Evolutionary conservation across 176 grass and related monocot genomes (phyloP).

Genomic region (Rhynchospora breviuscula): DNA sequence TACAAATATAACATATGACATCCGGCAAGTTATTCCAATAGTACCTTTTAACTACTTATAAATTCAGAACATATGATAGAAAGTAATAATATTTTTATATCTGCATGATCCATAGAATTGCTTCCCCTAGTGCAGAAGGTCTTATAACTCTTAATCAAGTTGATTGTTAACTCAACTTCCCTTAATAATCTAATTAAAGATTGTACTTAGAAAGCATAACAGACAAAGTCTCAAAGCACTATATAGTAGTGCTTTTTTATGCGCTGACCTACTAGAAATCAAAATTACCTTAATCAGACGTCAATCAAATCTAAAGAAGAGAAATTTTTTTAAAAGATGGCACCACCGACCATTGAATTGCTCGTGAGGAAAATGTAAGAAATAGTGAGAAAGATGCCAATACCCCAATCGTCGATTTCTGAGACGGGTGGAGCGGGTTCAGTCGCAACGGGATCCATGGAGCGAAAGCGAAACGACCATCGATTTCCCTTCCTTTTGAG

Average conservation of each 20-base stretch:
- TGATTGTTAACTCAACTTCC: background rate
- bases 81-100: background rate
- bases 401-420: slow-evolving; percentile 70
- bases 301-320: background rate
- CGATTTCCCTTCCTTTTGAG: slow-evolving; percentile 43
- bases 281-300: background rate
- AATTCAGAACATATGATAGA: background rate
- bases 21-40: background rate
- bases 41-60: background rate
- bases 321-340: background rate
- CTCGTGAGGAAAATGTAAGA: background rate
- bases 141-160: background rate
- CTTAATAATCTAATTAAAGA: background rate
- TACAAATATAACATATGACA: background rate
- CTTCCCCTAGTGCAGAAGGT: background rate
- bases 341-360: background rate
- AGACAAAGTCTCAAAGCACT: background rate
- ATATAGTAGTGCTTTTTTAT: background rate
- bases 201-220: background rate
- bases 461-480: slow-evolving; percentile 59
- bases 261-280: background rate
- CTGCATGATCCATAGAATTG: background rate
- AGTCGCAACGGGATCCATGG: slow-evolving; percentile 62
- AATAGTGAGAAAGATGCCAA: background rate
- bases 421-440: slow-evolving; percentile 30